Base-by-base conservation (phyloP, 495 filamentous ascomycete species). In the Margaritispora aquatica region DNA sequence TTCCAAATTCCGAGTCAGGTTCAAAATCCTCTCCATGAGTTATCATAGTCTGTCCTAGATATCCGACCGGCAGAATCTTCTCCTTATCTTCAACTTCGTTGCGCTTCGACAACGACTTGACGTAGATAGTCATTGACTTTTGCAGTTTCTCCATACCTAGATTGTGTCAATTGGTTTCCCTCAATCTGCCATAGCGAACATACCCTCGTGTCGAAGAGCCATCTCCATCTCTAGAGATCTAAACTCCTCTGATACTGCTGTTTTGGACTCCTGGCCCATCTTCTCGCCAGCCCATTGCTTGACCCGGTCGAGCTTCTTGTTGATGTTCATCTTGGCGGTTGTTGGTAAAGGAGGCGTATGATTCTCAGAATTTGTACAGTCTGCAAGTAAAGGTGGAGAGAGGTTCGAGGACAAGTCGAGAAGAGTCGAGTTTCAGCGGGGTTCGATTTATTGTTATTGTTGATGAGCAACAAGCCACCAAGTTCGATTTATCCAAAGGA, bases 231-330 rank as follows among this genome's bases (percentile, higher is more conserved):
- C 93, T 68, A 97, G 74, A 55, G 84, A 82, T 75, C 92, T 96
- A 82, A 98, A 97, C 62, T 97, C 88, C 53, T 98, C 92, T 0
- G 91, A 88, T 53, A 90, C 84, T 68, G 77, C 86, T 13, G 92
- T 97, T 75, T 93, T 96, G 68, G 83, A 82, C 73, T 97, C 94
- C 51, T 85, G 84, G 65, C 94, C 94, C 91, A 98, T 97, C 74
- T 91, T 86, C 77, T 98, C 94, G 56, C 90, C 90, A 11, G 91
- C 91, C 93, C 93, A 98, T 87, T 98, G 94, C 80, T 94, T 96
- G 77, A 97, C 86, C 60, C 95, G 88, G 73, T 90, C 94, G 69
- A 97, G 83, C 72, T 96, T 96, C 81, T 95, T 93, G 75, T 92
- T 93, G 77, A 96, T 86, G 74, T 92, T 90, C 92, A 96, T 96